Conservation (phyloP, 805 yeast genomes). For the Teunomyces barrocoloradensis region DNA sequence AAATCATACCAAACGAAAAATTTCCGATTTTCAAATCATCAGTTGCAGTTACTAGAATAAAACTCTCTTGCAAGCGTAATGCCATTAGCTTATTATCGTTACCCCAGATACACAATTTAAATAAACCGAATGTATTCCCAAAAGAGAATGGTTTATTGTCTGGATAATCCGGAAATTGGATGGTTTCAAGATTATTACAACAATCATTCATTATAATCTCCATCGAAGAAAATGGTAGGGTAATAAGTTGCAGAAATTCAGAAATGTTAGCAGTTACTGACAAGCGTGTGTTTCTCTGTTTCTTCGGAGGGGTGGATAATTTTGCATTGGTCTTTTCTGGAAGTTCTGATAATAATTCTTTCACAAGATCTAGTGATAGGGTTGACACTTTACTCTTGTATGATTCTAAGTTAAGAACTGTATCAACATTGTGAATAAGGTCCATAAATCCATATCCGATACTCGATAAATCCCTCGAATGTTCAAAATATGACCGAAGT, state of each 20-base stretch:
- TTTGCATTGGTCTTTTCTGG: not conserved
- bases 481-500: not conserved
- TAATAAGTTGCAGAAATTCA: conserved; percentile 10
- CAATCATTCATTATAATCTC: conserved; percentile 6
- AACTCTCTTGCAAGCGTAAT: conserved; percentile 5
- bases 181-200: not conserved
- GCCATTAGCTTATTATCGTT: conserved; percentile 5
- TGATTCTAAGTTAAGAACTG: conserved; percentile 12
- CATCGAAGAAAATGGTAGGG: conserved; percentile 10
- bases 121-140: not conserved
- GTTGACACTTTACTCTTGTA: conserved; percentile 21
- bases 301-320: not conserved
- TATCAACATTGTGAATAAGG: conserved; percentile 4
- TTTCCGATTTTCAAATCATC: conserved; percentile 14
- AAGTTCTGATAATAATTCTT: not conserved
- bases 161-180: not conserved
- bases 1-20: conserved; percentile 6
- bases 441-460: conserved; percentile 11
- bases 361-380: conserved; percentile 12
- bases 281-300: not conserved
- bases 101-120: conserved; percentile 8
- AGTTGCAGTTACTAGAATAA: conserved; percentile 9
- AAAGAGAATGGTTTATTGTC: conserved; percentile 3
- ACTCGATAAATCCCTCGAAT: conserved; percentile 5
- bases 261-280: conserved; percentile 1